Evolutionary conservation across 805 yeast species (phyloP), one percentile per base, ranked within the genome.

Genomic region (Candida peoriensis): DNA sequence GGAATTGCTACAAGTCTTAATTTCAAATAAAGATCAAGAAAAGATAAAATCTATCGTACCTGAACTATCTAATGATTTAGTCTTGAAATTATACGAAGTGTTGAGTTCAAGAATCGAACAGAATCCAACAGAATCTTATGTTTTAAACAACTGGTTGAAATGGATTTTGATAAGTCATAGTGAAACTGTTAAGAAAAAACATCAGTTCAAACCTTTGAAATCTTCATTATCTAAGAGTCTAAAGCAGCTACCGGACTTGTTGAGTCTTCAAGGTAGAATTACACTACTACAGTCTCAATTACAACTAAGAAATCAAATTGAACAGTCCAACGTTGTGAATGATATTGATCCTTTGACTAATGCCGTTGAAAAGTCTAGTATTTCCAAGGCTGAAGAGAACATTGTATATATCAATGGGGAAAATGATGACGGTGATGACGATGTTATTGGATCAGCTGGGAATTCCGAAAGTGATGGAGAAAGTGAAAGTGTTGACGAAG

Each of bases 251-350:
- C 82, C 89, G 8, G 70, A 75, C 25, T 65, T 90, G 33, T 61
- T 89, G 18, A 78, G 93, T 2, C 69, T 90, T 20, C 94, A 89
- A 57, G 98, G 98, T 30, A 75, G 93, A 44, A 64, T 90, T 30
- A 83, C 81, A 50, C 69, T 90, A 56, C 67, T 90, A 28, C 73
- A 73, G 44, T 73, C 87, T 4, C 97, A 90, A 60, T 69, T 86
- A 9, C 70, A 74, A 38, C 62, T 90, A 44, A 77, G 97, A 52
- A 57, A 60, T 24, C 78, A 72, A 28, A 61, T 72, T 49, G 54
- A 63, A 9, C 52, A 54, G 8, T 64, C 72, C 45, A 58, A 51
- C 38, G 50, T 43, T 6, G 62, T 47, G 6, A 51, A 42, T 16
- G 58, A 43, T 18, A 24, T 21, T 8, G 25, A 25, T 28, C 28